Evolutionary conservation across 2,329 filamentous ascomycete genomes (phyloP), one percentile per base, ranked within the genome.

Genomic region (Mollisia scopiformis): DNA sequence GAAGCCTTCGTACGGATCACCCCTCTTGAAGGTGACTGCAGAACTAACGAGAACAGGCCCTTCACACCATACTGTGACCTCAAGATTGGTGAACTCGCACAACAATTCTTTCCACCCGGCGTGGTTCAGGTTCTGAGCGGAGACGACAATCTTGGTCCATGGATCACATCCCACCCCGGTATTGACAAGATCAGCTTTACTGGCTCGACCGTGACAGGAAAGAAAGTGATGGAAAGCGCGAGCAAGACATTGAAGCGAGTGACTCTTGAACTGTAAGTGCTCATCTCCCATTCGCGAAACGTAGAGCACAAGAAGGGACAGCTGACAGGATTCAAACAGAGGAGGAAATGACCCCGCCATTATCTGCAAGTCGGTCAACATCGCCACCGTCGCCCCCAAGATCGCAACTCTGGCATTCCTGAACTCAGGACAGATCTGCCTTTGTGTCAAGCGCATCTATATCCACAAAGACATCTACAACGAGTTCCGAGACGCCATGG

Each of bases 401-500:
- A 74, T 84, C 16, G 82, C 80, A 0, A 72, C 73, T 3, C 77
- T 78, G 6, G 78, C 78, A 6, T 83, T 85, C 63, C 77, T 82
- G 59, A 82, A 84, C 68, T 80, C 79, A 0, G 80, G 82, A 7
- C 56, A 85, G 69, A 77, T 85, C 51, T 85, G 83, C 69, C 78
- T 85, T 23, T 80, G 80, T 49, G 79, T 78, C 55, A 88, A 88
- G 73, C 77, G 85, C 0, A 74, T 88, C 31, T 88, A 86, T 68
- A 80, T 88, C 2, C 85, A 88, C 68, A 82, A 86, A 65, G 77
- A 75, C 3, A 81, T 88, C 53, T 87, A 86, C 69, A 81, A 84
- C 30, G 69, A 77, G 23, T 87, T 88, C 73, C 73, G 82, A 2
- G 72, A 75, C 2, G 79, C 75, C 1, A 66, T 81, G 35, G 75